Base-by-base conservation (phyloP, 129 eudicot genomes). In the Calendula officinalis region DNA sequence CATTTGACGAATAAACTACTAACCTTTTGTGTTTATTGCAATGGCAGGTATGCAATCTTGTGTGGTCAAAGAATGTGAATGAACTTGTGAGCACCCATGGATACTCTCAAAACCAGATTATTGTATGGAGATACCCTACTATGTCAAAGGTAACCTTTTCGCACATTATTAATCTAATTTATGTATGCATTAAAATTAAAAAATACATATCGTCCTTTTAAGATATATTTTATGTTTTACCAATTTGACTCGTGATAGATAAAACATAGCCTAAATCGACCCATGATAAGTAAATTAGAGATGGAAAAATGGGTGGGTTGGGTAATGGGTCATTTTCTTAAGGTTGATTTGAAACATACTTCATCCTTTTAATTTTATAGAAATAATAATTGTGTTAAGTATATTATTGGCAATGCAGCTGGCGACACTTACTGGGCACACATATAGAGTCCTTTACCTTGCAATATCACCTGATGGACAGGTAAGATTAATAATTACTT, bases 71-170 rank as follows among this genome's bases (percentile, higher is more conserved):
- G 77, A 92, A 92, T 81, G 99, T 88, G 35, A 92, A 92, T 60
- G 99, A 92, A 78, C 96, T 92, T 39, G 99, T 92, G 71, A 92
- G 99, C 84, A 91, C 97, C 62, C 97, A 91, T 61, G 97, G 97
- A 35, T 91, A 91, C 83, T 91, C 97, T 30, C 97, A 91, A 61
- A 91, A 91, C 75, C 97, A 91, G 70, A 87, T 91, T 42, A 80
- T 91, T 60, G 97, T 91, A 32, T 91, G 97, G 97, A 91, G 73
- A 80, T 91, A 91, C 80, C 97, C 97, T 49, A 69, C 87, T 32
- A 91, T 91, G 97, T 86, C 97, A 7, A 91, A 91, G 95, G 97
- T 90, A 80, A 58, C 16, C 14, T 56, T 57, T 41, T 34, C 5
- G 14, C n/a, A n/a, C n/a, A n/a, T n/a, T n/a, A n/a, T n/a, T n/a